Conservation (phyloP, 2,329 filamentous ascomycete genomes). For the Bipolaris victoriae region DNA sequence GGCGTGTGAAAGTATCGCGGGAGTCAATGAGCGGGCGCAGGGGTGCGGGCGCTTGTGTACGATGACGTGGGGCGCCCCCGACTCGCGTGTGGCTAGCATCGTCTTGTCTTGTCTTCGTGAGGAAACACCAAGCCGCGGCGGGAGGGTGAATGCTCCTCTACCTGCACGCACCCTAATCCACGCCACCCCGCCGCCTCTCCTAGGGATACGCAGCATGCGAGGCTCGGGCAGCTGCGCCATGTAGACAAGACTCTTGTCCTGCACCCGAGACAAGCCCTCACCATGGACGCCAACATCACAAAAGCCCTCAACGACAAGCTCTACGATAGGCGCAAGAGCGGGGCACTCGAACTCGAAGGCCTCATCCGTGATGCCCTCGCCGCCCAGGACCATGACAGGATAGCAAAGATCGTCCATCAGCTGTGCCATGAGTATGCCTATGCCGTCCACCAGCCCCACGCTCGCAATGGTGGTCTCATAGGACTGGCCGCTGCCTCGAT, state of each 20-base stretch:
- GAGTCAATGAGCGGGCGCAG: slow-evolving; percentile 15
- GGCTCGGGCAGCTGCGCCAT: slow-evolving; percentile 27
- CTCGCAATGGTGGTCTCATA: slow-evolving; percentile 93
- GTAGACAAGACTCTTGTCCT: slow-evolving; percentile 27
- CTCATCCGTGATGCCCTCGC: slow-evolving; percentile 84
- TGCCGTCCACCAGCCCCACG: slow-evolving; percentile 94
- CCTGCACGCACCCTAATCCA: slow-evolving; percentile 4
- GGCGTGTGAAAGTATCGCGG: background rate
- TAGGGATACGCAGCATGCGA: slow-evolving; percentile 12
- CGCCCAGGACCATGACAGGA: slow-evolving; percentile 76
- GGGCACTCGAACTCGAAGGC: slow-evolving; percentile 91
- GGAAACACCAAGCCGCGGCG: slow-evolving; percentile 14
- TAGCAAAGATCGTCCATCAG: slow-evolving; percentile 90
- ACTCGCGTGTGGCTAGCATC: slow-evolving; percentile 12
- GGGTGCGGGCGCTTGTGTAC: slow-evolving; percentile 23
- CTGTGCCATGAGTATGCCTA: slow-evolving; percentile 98
- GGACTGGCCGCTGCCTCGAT: slow-evolving; percentile 95
- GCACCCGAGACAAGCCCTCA: slow-evolving; percentile 17
- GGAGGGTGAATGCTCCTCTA: slow-evolving; percentile 2
- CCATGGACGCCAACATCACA: slow-evolving; percentile 88
- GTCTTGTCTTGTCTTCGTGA: slow-evolving; percentile 3
- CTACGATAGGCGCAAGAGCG: slow-evolving; percentile 96
- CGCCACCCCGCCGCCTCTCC: background rate
- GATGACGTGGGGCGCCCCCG: slow-evolving; percentile 34
- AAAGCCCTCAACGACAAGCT: slow-evolving; percentile 96